Evolutionary conservation across 2,329 filamentous ascomycete genomes (phyloP).

Genomic region (Fusarium sp.): DNA sequence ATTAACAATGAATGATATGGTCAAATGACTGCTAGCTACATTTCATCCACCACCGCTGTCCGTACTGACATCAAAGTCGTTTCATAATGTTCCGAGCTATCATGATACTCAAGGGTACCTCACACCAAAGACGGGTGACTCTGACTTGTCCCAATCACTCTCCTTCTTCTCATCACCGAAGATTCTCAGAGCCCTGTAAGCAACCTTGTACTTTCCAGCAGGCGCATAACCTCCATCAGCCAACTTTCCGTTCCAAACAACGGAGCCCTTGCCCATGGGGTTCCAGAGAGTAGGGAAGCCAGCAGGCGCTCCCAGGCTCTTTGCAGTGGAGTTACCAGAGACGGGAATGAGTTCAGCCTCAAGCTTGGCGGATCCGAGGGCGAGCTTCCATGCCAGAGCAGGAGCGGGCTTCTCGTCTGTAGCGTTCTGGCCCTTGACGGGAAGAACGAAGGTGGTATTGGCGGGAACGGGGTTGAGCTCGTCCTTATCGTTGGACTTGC

Average conservation of each 20-base stretch:
- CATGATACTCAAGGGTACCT: conserved; percentile 48
- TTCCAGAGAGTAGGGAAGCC: conserved; percentile 52
- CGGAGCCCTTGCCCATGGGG: conserved; percentile 36
- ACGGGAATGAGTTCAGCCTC: conserved; percentile 57
- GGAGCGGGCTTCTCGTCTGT: conserved; percentile 48
- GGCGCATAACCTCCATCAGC: conserved; percentile 59
- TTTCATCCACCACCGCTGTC: neutral
- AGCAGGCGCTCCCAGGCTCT: conserved; percentile 19
- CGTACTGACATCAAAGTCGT: neutral
- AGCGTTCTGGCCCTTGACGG: conserved; percentile 48
- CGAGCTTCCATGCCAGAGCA: conserved; percentile 52
- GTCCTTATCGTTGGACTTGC: conserved; percentile 48
- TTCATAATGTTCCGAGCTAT: neutral
- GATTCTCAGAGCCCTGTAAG: conserved; percentile 60
- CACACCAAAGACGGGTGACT: conserved; percentile 56
- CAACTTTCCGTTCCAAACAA: conserved; percentile 59
- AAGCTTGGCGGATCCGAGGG: conserved; percentile 58
- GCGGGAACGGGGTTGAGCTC: conserved; percentile 39
- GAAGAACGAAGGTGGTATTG: conserved; percentile 55
- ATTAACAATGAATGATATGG: neutral
- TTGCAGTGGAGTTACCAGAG: conserved; percentile 3
- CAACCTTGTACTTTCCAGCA: conserved; percentile 61
- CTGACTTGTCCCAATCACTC: conserved; percentile 58
- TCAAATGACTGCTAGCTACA: neutral
- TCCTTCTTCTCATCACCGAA: conserved; percentile 59